Percentiles rank a stretch among this genome's conserved stretches.
Conservation (phyloP, 305 asterid genomes). For the Fraxinus ornus region DNA sequence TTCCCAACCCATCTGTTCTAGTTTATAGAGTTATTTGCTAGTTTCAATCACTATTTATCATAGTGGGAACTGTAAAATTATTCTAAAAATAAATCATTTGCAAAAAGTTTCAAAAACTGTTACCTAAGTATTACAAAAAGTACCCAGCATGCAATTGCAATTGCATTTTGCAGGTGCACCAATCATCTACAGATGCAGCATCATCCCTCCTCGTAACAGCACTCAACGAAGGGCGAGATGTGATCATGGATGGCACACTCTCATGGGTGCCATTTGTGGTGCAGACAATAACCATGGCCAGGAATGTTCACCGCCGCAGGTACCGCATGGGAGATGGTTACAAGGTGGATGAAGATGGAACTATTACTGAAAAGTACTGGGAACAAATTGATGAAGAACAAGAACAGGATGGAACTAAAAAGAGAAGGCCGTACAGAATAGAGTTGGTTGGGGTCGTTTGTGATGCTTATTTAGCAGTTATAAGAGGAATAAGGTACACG, state of each 20-base stretch:
- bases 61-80: not conserved
- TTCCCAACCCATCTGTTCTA: not conserved
- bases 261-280: slow-evolving; percentile 94
- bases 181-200: slow-evolving; percentile 97
- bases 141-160: not conserved
- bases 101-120: not conserved
- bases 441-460: slow-evolving; percentile 97
- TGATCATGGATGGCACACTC: slow-evolving; percentile 96
- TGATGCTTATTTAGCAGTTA: slow-evolving; percentile 87
- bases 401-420: slow-evolving; percentile 59
- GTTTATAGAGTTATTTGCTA: not conserved
- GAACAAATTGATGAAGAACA: slow-evolving; percentile 84
- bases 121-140: not conserved
- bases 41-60: not conserved
- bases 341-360: slow-evolving; percentile 61
- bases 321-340: slow-evolving; percentile 95
- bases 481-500: slow-evolving; percentile 86
- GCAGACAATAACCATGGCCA: slow-evolving; percentile 93
- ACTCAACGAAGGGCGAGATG: slow-evolving; percentile 94
- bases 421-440: slow-evolving; percentile 84
- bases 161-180: slow-evolving; percentile 67
- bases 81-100: not conserved
- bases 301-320: slow-evolving; percentile 82
- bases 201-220: slow-evolving; percentile 97
- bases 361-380: slow-evolving; percentile 80